Evolutionary conservation across 371 early-diverging fungal genomes (phyloP).

Genomic region (Parasitella parasitica): DNA sequence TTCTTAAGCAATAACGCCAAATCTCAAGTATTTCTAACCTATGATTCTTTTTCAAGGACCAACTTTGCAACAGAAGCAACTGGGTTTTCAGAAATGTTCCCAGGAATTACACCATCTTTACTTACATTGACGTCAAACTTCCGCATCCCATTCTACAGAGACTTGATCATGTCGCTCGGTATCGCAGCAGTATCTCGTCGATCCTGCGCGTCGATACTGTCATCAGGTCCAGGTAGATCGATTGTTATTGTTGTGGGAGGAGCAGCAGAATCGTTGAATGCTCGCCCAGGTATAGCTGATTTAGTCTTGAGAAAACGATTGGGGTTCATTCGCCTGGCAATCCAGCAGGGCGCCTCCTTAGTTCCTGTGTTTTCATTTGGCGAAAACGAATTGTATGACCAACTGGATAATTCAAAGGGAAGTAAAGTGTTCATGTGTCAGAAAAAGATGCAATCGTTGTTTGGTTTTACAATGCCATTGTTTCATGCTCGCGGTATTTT

Average conservation of each 20-base stretch:
- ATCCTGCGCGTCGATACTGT: conserved; percentile 74
- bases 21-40: too few relatives aligned
- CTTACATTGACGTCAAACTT: conserved; percentile 66
- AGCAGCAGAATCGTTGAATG: conserved; percentile 72
- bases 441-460: conserved; percentile 54
- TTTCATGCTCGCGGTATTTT: conserved; percentile 78
- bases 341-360: conserved; percentile 64
- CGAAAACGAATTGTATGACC: conserved; percentile 80
- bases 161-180: conserved; percentile 69
- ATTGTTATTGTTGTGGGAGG: conserved; percentile 80
- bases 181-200: conserved; percentile 74
- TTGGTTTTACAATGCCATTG: conserved; percentile 72
- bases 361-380: conserved; percentile 83
- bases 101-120: conserved; percentile 65
- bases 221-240: conserved; percentile 76
- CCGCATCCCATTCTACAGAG: conserved; percentile 75
- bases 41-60: too few relatives aligned
- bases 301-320: conserved; percentile 70
- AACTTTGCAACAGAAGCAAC: conserved; percentile 80
- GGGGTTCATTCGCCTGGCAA: conserved; percentile 84
- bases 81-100: conserved; percentile 62
- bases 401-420: conserved; percentile 53
- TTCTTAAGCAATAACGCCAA: too few relatives aligned
- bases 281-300: conserved; percentile 64
- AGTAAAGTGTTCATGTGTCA: conserved; percentile 59